Evolutionary conservation across 106 monocot genomes (phyloP), one percentile per base, ranked within the genome.

Genomic region (Phalaenopsis equestris): DNA sequence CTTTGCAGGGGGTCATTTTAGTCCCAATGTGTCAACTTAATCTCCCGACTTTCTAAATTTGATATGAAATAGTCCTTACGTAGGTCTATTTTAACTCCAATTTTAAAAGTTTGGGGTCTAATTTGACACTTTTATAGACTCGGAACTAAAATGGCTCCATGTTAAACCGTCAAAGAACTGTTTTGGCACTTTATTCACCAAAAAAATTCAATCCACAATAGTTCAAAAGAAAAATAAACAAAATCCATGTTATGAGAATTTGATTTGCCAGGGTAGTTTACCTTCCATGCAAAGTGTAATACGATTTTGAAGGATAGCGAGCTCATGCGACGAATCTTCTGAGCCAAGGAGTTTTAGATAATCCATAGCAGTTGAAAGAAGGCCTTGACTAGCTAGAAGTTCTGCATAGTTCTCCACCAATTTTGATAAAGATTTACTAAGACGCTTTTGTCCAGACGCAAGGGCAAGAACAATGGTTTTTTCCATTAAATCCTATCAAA

Each of bases 391-490:
- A 41, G 94, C 98, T 49, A 99, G 82, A 30, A 99, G 73, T 84
- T 99, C 98, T 78, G 90, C 93, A 87, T 99, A 99, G 67, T 88
- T 99, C 82, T 99, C 94, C 56, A 99, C 87, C 80, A 99, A 93
- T 80, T 93, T 99, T 56, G 91, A 90, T 77, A 99, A 88, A 68
- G 98, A 86, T 64, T 88, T 24, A 79, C 89, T 93, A 67, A 99
- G 89, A 39, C 78, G 84, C 82, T 93, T 94, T 76, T 93, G 88
- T 38, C 91, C 94, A 21, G 90, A 93, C 72, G 98, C 98, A 79
- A 92, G 82, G 41, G 89, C 81, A 78, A 99, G 91, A 58, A 93
- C 83, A 77, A 99, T 86, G 4, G 89, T 92, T 81, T 93, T 99
- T 58, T 99, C 98, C 98, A 99, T 99, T 73, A 99, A 86, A 91